phyloP scores from a whole-genome alignment of 345 rosid species.

The Salix suchowensis region DNA sequence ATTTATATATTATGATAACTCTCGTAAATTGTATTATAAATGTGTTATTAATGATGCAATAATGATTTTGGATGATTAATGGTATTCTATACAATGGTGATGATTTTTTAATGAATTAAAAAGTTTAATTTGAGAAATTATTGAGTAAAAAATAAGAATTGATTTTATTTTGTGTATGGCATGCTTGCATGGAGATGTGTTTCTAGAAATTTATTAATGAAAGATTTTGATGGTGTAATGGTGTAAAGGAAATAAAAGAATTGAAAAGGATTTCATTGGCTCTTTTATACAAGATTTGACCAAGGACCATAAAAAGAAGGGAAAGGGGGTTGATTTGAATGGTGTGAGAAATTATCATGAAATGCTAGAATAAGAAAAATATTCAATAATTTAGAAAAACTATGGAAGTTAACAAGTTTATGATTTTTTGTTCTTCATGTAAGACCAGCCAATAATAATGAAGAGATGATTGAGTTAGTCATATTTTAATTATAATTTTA shows the following conservation, averaged over 20 bases:
- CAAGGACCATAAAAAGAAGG: too few relatives aligned
- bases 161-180: too few relatives aligned
- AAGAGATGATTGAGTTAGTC: too few relatives aligned
- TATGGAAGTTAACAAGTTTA: neutral
- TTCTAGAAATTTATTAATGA: too few relatives aligned
- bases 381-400: neutral
- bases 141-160: neutral
- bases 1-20: neutral
- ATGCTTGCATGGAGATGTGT: too few relatives aligned
- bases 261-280: too few relatives aligned
- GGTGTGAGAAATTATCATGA: too few relatives aligned
- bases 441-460: neutral
- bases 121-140: neutral
- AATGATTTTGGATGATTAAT: neutral
- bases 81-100: neutral
- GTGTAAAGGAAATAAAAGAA: too few relatives aligned
- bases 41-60: neutral
- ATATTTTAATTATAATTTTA: too few relatives aligned
- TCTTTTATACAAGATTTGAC: too few relatives aligned
- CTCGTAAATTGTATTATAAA: neutral
- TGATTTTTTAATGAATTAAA: neutral
- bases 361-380: neutral
- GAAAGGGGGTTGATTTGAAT: too few relatives aligned
- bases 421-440: neutral
- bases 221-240: too few relatives aligned